Conservation (phyloP, 2,329 filamentous ascomycete genomes). For the Phialemonium atrogriseum region DNA sequence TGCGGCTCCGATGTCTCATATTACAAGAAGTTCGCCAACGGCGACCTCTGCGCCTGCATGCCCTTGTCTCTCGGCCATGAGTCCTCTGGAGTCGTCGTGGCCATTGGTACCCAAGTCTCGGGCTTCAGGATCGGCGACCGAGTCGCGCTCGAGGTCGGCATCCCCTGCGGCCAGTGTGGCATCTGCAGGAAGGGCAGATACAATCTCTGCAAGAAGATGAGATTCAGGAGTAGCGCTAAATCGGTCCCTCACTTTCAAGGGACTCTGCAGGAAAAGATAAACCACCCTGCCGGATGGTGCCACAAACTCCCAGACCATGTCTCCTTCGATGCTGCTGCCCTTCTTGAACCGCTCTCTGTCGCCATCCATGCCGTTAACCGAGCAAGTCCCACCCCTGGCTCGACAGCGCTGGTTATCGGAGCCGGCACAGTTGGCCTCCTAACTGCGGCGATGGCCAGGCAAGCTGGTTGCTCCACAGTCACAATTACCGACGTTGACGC, state of each 20-base stretch:
- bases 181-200: slow-evolving; percentile 47
- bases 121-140: slow-evolving; percentile 48
- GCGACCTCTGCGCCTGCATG: slow-evolving; percentile 57
- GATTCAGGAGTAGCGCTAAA: slow-evolving; percentile 54
- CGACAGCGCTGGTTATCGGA: slow-evolving; percentile 54
- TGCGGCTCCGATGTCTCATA: slow-evolving; percentile 65
- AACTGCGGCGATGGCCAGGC: slow-evolving; percentile 53
- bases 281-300: slow-evolving; percentile 54
- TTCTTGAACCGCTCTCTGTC: slow-evolving; percentile 54
- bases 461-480: slow-evolving; percentile 50
- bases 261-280: slow-evolving; percentile 54
- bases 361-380: slow-evolving; percentile 54
- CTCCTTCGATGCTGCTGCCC: slow-evolving; percentile 50
- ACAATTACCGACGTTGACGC: slow-evolving; percentile 54
- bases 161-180: slow-evolving; percentile 43
- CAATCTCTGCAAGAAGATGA: slow-evolving; percentile 54
- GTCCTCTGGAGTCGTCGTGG: slow-evolving; percentile 50
- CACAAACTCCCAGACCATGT: slow-evolving; percentile 53
- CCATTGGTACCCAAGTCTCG: slow-evolving; percentile 42
- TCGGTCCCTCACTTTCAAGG: slow-evolving; percentile 56
- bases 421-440: slow-evolving; percentile 56
- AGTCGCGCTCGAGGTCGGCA: slow-evolving; percentile 50
- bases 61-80: slow-evolving; percentile 59
- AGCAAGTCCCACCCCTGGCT: slow-evolving; percentile 40
- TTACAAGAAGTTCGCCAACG: slow-evolving; percentile 66